Conservation (phyloP, 2,329 filamentous ascomycete species). For the Chalara sp. region DNA sequence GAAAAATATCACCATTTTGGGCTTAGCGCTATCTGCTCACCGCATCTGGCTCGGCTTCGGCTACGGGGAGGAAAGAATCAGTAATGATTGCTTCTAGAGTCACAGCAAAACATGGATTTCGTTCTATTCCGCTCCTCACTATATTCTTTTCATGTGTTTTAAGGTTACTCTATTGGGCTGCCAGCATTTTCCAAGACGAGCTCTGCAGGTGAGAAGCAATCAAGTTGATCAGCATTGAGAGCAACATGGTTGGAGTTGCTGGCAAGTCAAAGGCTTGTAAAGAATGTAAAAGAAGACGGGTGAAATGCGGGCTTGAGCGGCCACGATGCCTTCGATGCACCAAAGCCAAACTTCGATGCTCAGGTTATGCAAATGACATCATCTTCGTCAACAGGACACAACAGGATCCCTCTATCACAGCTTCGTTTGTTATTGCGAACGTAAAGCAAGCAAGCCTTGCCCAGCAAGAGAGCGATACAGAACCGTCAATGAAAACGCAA, state of each 20-base stretch:
- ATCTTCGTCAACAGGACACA: slow-evolving; percentile 5
- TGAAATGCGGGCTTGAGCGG: slow-evolving; percentile 4
- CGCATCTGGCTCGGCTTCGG: too few species aligned
- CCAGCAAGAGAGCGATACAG: background rate
- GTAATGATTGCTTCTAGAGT: too few species aligned
- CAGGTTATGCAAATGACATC: slow-evolving; percentile 3
- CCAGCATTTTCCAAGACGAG: too few species aligned
- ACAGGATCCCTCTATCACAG: background rate
- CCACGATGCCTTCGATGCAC: slow-evolving; percentile 3
- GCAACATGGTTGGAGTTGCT: background rate
- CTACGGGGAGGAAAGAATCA: too few species aligned
- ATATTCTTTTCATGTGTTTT: too few species aligned
- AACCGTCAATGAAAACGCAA: background rate
- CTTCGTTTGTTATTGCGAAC: background rate
- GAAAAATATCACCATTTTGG: too few species aligned
- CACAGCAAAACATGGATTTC: too few species aligned
- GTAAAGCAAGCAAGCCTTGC: background rate
- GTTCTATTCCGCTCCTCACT: too few species aligned
- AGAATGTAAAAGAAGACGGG: slow-evolving; percentile 3
- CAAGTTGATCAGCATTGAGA: too few species aligned
- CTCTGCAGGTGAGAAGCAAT: too few species aligned
- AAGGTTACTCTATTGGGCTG: too few species aligned
- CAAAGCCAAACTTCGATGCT: slow-evolving; percentile 2
- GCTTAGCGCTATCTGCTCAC: too few species aligned
- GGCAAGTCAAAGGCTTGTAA: slow-evolving; percentile 5